Evolutionary conservation across 176 grass and related monocot genomes (phyloP).

Genomic region (Alloteropsis semialata): DNA sequence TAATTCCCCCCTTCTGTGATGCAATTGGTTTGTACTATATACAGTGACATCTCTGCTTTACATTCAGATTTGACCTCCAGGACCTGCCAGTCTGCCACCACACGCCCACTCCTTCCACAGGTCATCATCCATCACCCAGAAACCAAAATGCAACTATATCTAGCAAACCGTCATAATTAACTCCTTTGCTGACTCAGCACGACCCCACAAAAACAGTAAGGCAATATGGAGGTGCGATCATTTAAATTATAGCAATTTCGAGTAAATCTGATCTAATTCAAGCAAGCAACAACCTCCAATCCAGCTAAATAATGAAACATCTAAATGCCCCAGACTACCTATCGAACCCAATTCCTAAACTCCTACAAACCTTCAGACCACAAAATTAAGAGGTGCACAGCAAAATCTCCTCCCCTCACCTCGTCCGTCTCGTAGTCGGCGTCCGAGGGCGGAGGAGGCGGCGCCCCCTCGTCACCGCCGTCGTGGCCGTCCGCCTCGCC

Average conservation of each 20-base stretch:
- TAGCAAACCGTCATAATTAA: background rate
- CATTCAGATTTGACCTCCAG: background rate
- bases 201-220: background rate
- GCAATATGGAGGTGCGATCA: background rate
- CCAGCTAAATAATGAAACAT: background rate
- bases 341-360: background rate
- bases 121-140: background rate
- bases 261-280: background rate
- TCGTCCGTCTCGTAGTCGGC: conserved; percentile 70
- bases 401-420: conserved; percentile 45
- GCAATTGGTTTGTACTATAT: background rate
- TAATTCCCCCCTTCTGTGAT: background rate
- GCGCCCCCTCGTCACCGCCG: conserved; percentile 28
- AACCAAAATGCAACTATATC: background rate
- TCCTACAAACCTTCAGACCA: background rate
- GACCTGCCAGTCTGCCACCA: background rate
- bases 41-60: background rate
- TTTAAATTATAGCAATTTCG: background rate
- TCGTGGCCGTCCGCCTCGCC: background rate
- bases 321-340: background rate
- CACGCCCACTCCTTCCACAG: background rate
- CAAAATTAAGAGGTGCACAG: background rate
- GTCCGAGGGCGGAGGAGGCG: conserved; percentile 25
- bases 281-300: background rate
- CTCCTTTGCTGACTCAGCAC: background rate